Base-by-base conservation (phyloP, 805 yeast species). In the Isabelozyma pseudorhagii region DNA sequence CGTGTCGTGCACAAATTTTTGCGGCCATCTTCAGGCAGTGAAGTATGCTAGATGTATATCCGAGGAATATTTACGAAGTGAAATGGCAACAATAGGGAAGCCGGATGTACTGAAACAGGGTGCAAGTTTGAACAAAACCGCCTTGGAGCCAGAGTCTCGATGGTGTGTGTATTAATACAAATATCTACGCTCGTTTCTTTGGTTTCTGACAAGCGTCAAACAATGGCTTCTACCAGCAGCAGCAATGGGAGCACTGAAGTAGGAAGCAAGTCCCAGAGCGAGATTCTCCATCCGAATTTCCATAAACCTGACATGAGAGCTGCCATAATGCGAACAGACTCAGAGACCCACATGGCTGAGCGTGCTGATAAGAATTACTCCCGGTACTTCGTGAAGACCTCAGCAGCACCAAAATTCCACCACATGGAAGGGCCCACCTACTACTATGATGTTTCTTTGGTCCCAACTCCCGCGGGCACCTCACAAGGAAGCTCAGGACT, bases 371-470 rank as follows among this genome's bases (percentile, higher is more conserved):
- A 44, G 11, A 36, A 48, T 14, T 40, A 46, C 31, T 52, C 60
- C 4, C 51, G 60, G 44, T 57, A 57, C 25, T 55, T 54, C 18
- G 18, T 55, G 3, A 29, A 34, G 10, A 27, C 31, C 15, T 9
- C 38, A 11, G 9, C 10, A 11, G 29, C 46, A 13, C 17, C 25
- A 15, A 42, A 47, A 10, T 38, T 57, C 9, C 44, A 44, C 15
- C 48, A 53, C 14, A 42, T 53, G 42, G 55, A 51, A 18, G 51
- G 50, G 6, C 54, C 59, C 2, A 46, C 46, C 29, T 57, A 57
- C 40, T 57, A 57, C 36, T 55, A 50, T 42, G n/a, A 28, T 11
- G 42, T 8, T 5, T 38, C 40, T 11, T 38, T 3, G 10, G n/a
- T 5, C 10, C 14, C 40, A 8, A 38, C 15, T 31, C 10, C n/a